Percentiles rank a stretch among this genome's conserved stretches.
These are phyloP conservation scores for Rhodotorula sp. DNA, from an alignment of 1,284 basidiomycete genomes.

Conservation along the genomic window DNA sequence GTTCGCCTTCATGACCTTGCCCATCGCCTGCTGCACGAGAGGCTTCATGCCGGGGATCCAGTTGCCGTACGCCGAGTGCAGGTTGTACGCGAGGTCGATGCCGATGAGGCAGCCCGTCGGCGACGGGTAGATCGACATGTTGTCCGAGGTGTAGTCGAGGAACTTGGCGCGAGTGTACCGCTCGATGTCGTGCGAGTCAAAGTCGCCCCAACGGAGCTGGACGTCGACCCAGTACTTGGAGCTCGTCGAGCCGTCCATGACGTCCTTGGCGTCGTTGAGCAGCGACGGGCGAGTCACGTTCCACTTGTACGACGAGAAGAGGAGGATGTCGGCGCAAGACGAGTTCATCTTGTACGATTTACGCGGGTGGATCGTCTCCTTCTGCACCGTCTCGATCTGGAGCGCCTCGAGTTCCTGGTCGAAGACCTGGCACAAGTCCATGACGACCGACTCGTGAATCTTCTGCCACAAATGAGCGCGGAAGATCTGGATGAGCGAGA, in stretches of 20 bases:
- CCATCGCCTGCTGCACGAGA: conserved; percentile 97
- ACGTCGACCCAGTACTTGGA: conserved; percentile 99
- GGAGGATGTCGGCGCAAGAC: conserved; percentile 83
- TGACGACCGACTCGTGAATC: conserved; percentile 57
- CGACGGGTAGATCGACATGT: conserved; percentile 44
- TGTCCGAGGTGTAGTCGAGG: conserved; percentile 74
- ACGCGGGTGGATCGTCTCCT: conserved; percentile 96
- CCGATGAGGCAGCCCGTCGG: conserved; percentile 93
- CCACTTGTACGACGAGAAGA: conserved; percentile 91
- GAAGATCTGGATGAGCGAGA: conserved; percentile 99
- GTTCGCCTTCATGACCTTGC: conserved; percentile 98
- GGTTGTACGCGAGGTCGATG: conserved; percentile 96
- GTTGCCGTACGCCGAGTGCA: conserved; percentile 98
- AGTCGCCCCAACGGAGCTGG: conserved; percentile 96
- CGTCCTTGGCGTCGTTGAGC: conserved; percentile 93
- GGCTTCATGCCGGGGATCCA: conserved; percentile 99
- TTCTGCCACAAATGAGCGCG: conserved; percentile 99
- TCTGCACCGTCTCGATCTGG: conserved; percentile 98
- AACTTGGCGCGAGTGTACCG: conserved; percentile 97
- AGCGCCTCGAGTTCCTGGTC: conserved; percentile 98
- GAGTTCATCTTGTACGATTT: conserved; percentile 99
- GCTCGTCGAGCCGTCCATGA: conserved; percentile 91
- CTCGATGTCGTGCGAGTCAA: conserved; percentile 97
- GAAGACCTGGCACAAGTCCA: conserved; percentile 96
- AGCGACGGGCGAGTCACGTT: conserved; percentile 95